Percentiles rank a stretch among this genome's conserved stretches.
Conservation (phyloP, 306 rosid species). For the Vigna radiata region DNA sequence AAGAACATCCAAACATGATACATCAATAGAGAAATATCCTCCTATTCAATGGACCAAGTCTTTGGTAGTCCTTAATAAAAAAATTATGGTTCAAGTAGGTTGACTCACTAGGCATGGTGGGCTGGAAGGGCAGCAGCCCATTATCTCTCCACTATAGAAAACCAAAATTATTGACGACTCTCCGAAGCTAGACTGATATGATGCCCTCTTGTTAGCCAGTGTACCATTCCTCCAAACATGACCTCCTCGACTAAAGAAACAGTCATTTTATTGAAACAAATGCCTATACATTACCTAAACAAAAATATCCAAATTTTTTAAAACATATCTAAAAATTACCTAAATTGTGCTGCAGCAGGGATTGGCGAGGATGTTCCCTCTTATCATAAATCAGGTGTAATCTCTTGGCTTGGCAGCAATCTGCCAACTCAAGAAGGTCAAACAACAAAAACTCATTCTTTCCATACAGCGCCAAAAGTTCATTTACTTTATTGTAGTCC, state of each 20-base stretch:
- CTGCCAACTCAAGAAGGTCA: conserved; percentile 98
- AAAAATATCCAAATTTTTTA: conserved; percentile 13
- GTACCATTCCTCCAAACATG: neutral
- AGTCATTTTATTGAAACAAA: conserved; percentile 22
- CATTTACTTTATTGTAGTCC: conserved; percentile 82
- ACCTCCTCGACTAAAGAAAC: neutral
- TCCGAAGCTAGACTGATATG: neutral
- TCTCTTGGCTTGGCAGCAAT: conserved; percentile 88
- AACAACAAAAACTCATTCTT: conserved; percentile 75
- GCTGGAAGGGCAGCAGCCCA: neutral
- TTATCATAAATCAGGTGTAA: conserved; percentile 89
- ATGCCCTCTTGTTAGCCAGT: neutral
- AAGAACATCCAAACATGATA: neutral
- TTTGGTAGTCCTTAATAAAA: neutral
- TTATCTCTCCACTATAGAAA: neutral
- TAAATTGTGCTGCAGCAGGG: conserved; percentile 93
- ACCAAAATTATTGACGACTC: neutral
- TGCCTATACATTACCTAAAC: conserved; percentile 20
- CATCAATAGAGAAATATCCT: neutral
- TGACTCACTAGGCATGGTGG: neutral
- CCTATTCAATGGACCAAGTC: neutral
- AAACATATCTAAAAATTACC: conserved; percentile 53
- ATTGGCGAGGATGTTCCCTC: conserved; percentile 94
- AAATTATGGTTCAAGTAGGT: neutral
- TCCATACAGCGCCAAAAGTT: conserved; percentile 78